Conservation (phyloP, 352 stramenopile species). For the Phytophthora foliorum region DNA sequence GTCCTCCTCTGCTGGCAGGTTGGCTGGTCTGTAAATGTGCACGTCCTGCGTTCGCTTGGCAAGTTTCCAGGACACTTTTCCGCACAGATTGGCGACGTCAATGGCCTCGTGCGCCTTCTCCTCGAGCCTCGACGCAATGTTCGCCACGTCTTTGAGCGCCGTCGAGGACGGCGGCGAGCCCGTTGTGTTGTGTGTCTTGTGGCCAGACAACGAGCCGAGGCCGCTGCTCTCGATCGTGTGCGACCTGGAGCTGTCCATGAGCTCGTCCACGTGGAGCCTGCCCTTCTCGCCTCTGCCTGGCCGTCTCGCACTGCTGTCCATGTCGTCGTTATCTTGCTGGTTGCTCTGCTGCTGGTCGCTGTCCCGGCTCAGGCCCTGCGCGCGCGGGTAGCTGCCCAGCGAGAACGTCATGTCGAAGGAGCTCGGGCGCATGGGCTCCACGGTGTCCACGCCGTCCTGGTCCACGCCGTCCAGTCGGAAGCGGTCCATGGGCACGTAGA, state of each 20-base stretch:
- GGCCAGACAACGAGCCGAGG: constrained; percentile 17
- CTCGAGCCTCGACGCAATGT: constrained; percentile 72
- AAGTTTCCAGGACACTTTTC: constrained; percentile 71
- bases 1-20: constrained; percentile 54
- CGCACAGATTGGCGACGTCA: constrained; percentile 64
- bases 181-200: constrained; percentile 24
- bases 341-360: constrained; percentile 38
- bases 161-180: constrained; percentile 41
- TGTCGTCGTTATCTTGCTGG: constrained; percentile 33
- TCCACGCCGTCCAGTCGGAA: constrained; percentile 86
- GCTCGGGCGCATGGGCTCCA: constrained; percentile 88
- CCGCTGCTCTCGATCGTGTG: constrained; percentile 25
- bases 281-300: constrained; percentile 53
- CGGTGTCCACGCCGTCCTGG: constrained; percentile 76
- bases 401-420: constrained; percentile 92
- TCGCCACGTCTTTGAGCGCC: constrained; percentile 50
- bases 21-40: constrained; percentile 73
- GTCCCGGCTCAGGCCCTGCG: constrained; percentile 36
- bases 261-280: constrained; percentile 56
- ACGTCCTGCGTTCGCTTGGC: constrained; percentile 86
- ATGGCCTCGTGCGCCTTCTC: constrained; percentile 81
- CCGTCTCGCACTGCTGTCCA: constrained; percentile 19
- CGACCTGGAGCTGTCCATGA: constrained; percentile 30
- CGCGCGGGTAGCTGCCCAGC: constrained; percentile 58
- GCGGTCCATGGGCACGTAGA: constrained; percentile 70